Percentiles rank a stretch among this genome's conserved stretches.
Evolutionary conservation across 2,329 filamentous ascomycete species (phyloP).

Genomic region (Mariannaea sp.): DNA sequence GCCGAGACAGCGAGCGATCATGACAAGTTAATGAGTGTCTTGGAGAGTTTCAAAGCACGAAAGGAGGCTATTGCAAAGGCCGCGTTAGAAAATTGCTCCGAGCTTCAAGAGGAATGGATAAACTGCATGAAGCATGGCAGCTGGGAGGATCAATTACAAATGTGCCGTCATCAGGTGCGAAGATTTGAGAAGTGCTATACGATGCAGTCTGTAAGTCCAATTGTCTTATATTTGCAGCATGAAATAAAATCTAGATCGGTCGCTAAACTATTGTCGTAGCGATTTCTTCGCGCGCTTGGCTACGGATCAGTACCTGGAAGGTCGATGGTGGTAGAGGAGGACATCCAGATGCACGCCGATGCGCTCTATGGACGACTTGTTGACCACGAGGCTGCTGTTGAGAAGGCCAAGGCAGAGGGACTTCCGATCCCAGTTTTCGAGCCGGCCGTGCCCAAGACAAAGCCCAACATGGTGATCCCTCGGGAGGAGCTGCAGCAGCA

Average conservation of each 20-base stretch:
- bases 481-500: conserved; percentile 55
- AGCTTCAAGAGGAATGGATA: conserved; percentile 82
- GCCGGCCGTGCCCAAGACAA: conserved; percentile 53
- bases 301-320: conserved; percentile 75
- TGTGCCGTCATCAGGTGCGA: conserved; percentile 80
- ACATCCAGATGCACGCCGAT: conserved; percentile 96
- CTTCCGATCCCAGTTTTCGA: conserved; percentile 63
- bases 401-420: conserved; percentile 68
- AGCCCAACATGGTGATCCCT: conserved; percentile 33
- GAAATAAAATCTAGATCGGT: background rate
- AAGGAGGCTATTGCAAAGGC: conserved; percentile 77
- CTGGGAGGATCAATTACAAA: conserved; percentile 69
- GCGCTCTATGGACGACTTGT: conserved; percentile 86
- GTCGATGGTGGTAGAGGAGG: conserved; percentile 73
- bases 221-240: background rate
- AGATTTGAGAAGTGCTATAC: conserved; percentile 86
- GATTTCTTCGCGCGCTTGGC: conserved; percentile 88
- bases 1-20: conserved; percentile 72
- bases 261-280: conserved; percentile 52
- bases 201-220: conserved; percentile 73
- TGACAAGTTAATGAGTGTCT: conserved; percentile 78
- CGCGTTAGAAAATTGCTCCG: conserved; percentile 89
- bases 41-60: conserved; percentile 83
- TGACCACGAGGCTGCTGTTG: conserved; percentile 76
- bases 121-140: conserved; percentile 79